Evolutionary conservation across 2,329 filamentous ascomycete species (phyloP), one percentile per base, ranked within the genome.

Genomic region (Fusarium sp.): DNA sequence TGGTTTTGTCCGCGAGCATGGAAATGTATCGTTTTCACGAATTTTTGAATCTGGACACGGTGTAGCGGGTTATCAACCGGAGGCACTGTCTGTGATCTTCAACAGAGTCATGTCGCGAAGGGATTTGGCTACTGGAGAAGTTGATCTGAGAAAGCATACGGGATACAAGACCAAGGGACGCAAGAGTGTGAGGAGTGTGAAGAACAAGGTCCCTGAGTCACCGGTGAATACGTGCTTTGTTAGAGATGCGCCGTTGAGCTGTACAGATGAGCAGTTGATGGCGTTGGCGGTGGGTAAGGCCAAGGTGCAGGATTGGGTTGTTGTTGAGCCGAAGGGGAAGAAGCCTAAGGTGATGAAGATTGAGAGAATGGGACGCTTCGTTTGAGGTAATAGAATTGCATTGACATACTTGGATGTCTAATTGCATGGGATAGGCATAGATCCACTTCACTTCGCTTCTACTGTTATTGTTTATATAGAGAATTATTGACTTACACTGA

Each of bases 1-100:
- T 37, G 94, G 93, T n/a, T 87, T 90, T 59, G 92, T 94, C 0
- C 87, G 93, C 8, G 92, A 96, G 79, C 92, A 89, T 75, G 93
- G 92, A 5, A 94, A 94, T 72, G 86, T 92, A 56, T 89, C 87
- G 6, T 92, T 92, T 80, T 88, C 88, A 21, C 85, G 90, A 4
- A 85, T 92, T 16, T 92, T 90, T 75, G 86, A 92, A 70, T 85
- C 90, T 6, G 90, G 91, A 0, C 90, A 92, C 74, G 86, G 89
- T 59, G 86, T 89, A 2, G 86, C 88, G 0, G 87, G 85, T 21
- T 89, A 89, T 71, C 89, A 91, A 78, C 89, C 89, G 3, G 82
- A 87, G 73, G 88, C 87, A 0, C 80, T 88, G 3, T 83, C 88
- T 38, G 83, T 85, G 67, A 80, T 90, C 49, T 91, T 91, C 73